Percentiles rank a stretch among this genome's conserved stretches.
These are phyloP conservation scores for Boletus sensibilis DNA, from an alignment of 768 basidiomycete genomes.

Conservation along the genomic window DNA sequence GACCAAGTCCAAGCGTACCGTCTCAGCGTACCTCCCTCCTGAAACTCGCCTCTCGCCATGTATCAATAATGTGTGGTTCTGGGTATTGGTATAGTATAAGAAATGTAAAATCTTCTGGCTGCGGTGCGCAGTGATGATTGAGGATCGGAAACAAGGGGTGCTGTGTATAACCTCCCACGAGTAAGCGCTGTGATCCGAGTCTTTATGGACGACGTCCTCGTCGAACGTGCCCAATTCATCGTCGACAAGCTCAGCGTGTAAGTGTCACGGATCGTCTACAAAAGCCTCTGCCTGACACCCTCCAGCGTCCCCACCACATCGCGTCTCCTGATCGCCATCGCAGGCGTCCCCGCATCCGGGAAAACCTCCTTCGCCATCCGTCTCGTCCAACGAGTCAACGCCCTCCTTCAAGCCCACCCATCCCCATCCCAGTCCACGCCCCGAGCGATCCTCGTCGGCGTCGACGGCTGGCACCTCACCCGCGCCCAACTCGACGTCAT, in stretches of 20 bases:
- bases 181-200: too few relatives aligned
- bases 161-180: neutral
- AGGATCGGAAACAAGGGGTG: neutral
- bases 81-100: neutral
- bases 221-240: slow-evolving; percentile 39
- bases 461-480: slow-evolving; percentile 93
- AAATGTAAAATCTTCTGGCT: neutral
- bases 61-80: neutral
- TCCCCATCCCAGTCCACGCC: neutral
- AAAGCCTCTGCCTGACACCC: neutral
- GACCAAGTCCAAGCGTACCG: neutral
- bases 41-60: neutral
- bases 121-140: neutral
- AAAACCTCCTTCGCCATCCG: slow-evolving; percentile 75
- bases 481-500: slow-evolving; percentile 74
- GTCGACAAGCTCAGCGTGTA: slow-evolving; percentile 41
- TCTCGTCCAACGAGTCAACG: slow-evolving; percentile 55
- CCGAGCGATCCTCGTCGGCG: slow-evolving; percentile 63
- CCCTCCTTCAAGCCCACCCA: slow-evolving; percentile 28
- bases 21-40: neutral
- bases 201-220: slow-evolving; percentile 41
- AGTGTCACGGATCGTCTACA: neutral
- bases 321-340: slow-evolving; percentile 69
- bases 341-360: slow-evolving; percentile 83
- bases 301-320: slow-evolving; percentile 16